phyloP scores from a whole-genome alignment of 2,329 filamentous ascomycete genomes.

The Cadophora sp. region DNA sequence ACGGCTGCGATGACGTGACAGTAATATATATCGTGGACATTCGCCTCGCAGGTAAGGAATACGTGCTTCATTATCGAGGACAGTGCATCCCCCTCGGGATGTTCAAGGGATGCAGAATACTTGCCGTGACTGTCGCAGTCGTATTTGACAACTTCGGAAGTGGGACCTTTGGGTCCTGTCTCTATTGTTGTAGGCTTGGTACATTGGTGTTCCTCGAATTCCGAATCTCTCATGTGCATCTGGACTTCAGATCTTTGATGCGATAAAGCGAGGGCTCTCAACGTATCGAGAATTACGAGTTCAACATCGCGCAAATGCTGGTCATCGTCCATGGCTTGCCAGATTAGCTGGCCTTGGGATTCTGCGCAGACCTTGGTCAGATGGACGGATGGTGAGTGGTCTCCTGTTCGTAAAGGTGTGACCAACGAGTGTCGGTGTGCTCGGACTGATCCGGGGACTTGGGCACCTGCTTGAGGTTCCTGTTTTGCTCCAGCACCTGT shows the following conservation, averaged over 20 bases:
- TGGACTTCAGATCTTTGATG: neutral
- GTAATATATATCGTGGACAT: neutral
- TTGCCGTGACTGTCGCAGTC: neutral
- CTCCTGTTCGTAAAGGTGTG: neutral
- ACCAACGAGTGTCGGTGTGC: neutral
- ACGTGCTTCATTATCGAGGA: neutral
- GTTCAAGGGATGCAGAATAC: neutral
- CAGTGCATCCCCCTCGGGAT: neutral
- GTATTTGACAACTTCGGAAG: neutral
- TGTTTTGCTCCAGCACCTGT: no score
- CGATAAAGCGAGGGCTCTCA: neutral
- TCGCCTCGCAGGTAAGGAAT: neutral
- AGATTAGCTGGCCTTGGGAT: neutral
- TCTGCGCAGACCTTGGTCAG: neutral
- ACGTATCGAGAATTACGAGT: neutral
- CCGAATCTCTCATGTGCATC: neutral
- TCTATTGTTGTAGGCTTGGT: neutral
- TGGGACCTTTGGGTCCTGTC: neutral
- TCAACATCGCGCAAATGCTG: neutral
- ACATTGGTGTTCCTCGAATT: neutral
- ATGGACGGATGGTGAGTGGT: neutral
- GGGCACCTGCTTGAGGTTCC: neutral
- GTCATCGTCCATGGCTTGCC: no score
- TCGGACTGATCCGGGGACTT: neutral
- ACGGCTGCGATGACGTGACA: neutral